Evolutionary conservation across 176 grass and related monocot genomes (phyloP), one percentile per base, ranked within the genome.

Genomic region (Ensete ventricosum): DNA sequence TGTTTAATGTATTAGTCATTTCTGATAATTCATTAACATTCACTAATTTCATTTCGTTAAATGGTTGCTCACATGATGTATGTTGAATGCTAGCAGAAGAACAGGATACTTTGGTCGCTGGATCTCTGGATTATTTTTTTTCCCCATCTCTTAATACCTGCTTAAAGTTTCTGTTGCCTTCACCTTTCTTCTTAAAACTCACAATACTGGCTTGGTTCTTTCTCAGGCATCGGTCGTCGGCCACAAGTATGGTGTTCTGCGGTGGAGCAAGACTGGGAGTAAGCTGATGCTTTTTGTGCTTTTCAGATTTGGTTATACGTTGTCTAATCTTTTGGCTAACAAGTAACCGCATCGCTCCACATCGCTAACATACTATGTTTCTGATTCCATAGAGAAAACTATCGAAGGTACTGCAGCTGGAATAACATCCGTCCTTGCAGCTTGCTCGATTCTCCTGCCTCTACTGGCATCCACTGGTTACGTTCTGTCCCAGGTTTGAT

Each of bases 261-360:
- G 90, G 81, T 99, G 95, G 95, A 99, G 90, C 86, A 99, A 99
- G 76, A 88, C 90, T 50, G 90, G 90, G 76, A 99, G 95, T 98
- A 76, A 91, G 88, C 87, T 67, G 0, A 55, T 54, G 59, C 77
- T 62, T 52, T 58, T 24, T 77, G 16, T 23, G 43, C 34, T n/a
- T 66, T 64, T 54, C 14, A 65, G 48, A 71, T 24, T 53, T 84
- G 53, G 22, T 72, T 3, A 8, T 19, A 48, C 20, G 17, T 9
- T 17, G 1, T 22, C 25, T 5, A 19, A 24, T 8, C 51, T 14
- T 14, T 69, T 69, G 11, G 16, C 11, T 9, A 17, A 50, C 4
- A 50, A 20, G 1, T 16, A 70, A 50, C 67, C n/a, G 14, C 29
- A 10, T 19, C 50, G 34, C 14, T 79, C 59, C 2, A 29, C 11